Evolutionary conservation across 305 asterid species (phyloP).

Genomic region (Solanum hybrid): DNA sequence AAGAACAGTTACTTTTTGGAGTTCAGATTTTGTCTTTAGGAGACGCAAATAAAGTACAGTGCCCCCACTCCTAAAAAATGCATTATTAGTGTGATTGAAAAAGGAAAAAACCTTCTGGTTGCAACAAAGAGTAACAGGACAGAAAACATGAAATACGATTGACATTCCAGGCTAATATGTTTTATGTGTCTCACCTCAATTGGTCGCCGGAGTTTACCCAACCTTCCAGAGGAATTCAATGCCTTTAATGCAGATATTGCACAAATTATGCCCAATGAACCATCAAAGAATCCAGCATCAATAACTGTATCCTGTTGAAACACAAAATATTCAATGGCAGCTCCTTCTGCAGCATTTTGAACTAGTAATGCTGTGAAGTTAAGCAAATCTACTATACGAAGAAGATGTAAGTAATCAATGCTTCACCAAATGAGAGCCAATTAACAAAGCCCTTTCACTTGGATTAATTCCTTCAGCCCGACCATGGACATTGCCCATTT

Average conservation of each 20-base stretch:
- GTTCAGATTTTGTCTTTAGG: background rate
- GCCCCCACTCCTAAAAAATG: background rate
- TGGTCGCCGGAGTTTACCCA: slow-evolving; percentile 58
- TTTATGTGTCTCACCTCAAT: slow-evolving; percentile 58
- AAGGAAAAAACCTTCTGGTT: background rate
- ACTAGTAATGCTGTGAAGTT: background rate
- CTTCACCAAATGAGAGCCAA: slow-evolving; percentile 97
- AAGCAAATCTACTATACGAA: background rate
- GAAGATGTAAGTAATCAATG: slow-evolving; percentile 2
- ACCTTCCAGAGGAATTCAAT: slow-evolving; percentile 50
- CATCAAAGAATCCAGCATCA: slow-evolving; percentile 91
- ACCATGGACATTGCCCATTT: slow-evolving; percentile 96
- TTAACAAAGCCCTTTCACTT: slow-evolving; percentile 72
- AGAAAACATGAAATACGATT: background rate
- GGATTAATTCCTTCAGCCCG: slow-evolving; percentile 69
- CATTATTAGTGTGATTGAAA: background rate
- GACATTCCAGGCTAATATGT: background rate
- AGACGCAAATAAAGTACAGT: background rate
- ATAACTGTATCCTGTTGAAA: slow-evolving; percentile 81
- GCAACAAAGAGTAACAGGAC: background rate
- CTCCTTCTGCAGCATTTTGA: background rate
- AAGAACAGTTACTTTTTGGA: background rate
- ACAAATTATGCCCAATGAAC: slow-evolving; percentile 74
- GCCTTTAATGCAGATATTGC: slow-evolving; percentile 83
- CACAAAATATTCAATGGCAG: slow-evolving; percentile 3